These are phyloP conservation scores for Citrus mangshanensis DNA, from an alignment of 345 rosid genomes.

Conservation along the genomic window DNA sequence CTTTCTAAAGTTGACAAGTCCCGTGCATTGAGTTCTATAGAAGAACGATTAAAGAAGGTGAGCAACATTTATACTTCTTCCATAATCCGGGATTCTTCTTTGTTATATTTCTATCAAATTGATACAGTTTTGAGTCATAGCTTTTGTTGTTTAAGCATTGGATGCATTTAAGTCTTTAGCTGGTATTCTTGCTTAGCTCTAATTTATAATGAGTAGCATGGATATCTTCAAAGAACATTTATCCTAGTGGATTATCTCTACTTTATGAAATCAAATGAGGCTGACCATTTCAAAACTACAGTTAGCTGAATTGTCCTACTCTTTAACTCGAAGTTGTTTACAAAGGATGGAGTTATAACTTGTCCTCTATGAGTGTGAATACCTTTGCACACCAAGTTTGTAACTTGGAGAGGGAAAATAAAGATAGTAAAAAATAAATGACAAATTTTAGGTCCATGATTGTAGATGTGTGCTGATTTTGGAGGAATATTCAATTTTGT, in stretches of 20 bases:
- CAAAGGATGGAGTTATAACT: background rate
- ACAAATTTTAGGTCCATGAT: background rate
- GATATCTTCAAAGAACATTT: background rate
- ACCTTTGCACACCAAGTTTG: background rate
- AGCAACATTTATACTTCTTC: background rate
- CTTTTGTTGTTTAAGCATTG: background rate
- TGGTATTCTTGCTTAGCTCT: background rate
- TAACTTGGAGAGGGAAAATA: background rate
- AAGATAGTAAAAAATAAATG: background rate
- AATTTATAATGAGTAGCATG: background rate
- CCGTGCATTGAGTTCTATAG: conserved; percentile 61
- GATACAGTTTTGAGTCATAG: background rate
- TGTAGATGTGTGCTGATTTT: background rate
- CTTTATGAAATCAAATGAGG: background rate
- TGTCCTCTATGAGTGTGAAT: background rate
- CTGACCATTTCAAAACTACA: background rate
- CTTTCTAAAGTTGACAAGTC: conserved; percentile 71
- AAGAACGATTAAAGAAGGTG: conserved; percentile 84
- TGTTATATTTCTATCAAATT: background rate
- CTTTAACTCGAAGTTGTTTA: background rate
- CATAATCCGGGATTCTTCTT: background rate
- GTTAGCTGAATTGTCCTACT: background rate
- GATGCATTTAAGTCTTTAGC: background rate
- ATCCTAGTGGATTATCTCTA: background rate
- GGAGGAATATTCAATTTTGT: background rate